Conservation (phyloP, 73 alveolate genomes). For the Paramecium primaurelia region DNA sequence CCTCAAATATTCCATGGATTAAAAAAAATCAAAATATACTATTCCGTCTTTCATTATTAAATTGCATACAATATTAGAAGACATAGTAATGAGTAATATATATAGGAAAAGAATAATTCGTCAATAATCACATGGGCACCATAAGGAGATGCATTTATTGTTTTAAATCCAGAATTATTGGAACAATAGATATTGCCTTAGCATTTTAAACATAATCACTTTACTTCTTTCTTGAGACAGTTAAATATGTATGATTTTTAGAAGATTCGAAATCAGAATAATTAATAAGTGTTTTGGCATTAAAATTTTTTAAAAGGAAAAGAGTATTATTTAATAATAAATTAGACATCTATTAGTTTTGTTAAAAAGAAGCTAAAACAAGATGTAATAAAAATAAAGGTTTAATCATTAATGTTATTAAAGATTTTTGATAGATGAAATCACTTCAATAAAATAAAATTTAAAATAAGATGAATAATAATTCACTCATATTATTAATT, state of each 20-base stretch:
- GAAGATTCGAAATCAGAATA: conserved; percentile 59
- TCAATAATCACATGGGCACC: not conserved
- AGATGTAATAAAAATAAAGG: not conserved
- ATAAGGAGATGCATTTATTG: conserved; percentile 41
- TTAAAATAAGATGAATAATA: not conserved
- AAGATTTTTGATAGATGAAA: not conserved
- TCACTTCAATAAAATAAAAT: not conserved
- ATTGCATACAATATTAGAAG: not conserved
- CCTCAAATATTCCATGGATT: conserved; percentile 36
- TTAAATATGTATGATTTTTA: conserved; percentile 69
- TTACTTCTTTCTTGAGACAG: conserved; percentile 69
- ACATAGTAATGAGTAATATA: not conserved
- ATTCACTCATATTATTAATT: not conserved
- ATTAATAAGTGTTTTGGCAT: conserved; percentile 26
- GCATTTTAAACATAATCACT: conserved; percentile 64
- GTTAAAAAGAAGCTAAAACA: not conserved
- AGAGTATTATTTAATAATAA: not conserved
- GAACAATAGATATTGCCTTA: conserved; percentile 51
- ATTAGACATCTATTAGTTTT: not conserved
- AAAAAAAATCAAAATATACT: not conserved
- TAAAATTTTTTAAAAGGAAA: conserved; percentile 21
- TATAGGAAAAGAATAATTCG: not conserved
- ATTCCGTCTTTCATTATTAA: not conserved
- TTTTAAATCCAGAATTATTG: not conserved
- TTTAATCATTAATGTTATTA: not conserved